A percentile compares a stretch with the other conserved stretches of the same genome.
Evolutionary conservation across 2,329 filamentous ascomycete genomes (phyloP).

Genomic region (Ophiostoma perfectum): DNA sequence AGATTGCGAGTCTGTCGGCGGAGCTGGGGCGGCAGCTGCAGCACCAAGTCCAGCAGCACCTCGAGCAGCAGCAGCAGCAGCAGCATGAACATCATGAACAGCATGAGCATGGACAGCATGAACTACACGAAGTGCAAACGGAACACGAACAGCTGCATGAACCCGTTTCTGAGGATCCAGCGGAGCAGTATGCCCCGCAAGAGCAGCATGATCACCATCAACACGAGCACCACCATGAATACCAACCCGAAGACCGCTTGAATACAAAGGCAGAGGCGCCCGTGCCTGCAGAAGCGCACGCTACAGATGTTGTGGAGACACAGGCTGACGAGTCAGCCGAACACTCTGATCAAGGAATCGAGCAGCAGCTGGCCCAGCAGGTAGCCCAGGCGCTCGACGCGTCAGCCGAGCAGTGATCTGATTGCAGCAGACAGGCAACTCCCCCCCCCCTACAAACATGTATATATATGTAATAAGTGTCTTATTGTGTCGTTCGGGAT

Average conservation of each 20-base stretch:
- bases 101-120: neutral
- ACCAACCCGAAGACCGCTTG: neutral
- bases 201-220: neutral
- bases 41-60: slow-evolving; percentile 10
- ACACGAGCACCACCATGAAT: neutral
- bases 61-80: neutral
- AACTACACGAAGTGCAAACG: no score
- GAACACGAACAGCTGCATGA: neutral
- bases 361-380: slow-evolving; percentile 23
- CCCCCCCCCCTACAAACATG: no score
- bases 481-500: no score
- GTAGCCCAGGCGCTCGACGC: slow-evolving; percentile 21
- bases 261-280: neutral
- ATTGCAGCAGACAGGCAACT: neutral
- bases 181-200: neutral
- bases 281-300: neutral
- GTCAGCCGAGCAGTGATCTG: slow-evolving; percentile 1
- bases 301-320: neutral
- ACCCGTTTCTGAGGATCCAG: neutral
- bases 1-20: slow-evolving; percentile 35
- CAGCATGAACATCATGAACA: neutral
- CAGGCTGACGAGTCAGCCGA: neutral
- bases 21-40: neutral
- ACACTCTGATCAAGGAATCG: neutral
- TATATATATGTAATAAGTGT: no score